Percentiles rank a stretch among this genome's conserved stretches.
phyloP scores from a whole-genome alignment of 2,329 filamentous ascomycete species.

The Geosmithia morbida region DNA sequence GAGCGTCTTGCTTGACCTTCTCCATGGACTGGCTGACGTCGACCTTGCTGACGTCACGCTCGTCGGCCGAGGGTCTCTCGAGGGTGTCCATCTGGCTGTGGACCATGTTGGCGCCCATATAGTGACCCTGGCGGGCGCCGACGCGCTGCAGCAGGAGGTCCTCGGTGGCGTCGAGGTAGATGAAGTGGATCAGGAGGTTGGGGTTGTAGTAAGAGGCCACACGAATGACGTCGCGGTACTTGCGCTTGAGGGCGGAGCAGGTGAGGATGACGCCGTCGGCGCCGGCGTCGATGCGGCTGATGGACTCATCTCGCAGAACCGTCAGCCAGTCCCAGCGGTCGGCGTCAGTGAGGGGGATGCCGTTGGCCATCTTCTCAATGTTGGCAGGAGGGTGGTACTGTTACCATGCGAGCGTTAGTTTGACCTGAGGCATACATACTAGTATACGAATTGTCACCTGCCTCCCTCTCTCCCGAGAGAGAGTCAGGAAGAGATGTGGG shows the following conservation, averaged over 20 bases:
- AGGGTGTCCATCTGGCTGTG: constrained; percentile 78
- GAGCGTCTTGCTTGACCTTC: constrained; percentile 45
- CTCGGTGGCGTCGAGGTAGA: constrained; percentile 74
- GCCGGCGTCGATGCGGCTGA: constrained; percentile 38
- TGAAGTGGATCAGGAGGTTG: constrained; percentile 72
- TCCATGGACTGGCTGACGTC: constrained; percentile 48
- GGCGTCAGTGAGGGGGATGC: constrained; percentile 74
- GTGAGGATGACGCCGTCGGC: constrained; percentile 77
- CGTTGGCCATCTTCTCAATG: constrained; percentile 80
- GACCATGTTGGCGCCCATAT: constrained; percentile 95
- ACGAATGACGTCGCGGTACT: constrained; percentile 86
- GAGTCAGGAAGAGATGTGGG: background rate
- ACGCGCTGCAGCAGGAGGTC: constrained; percentile 65
- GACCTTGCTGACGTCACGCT: constrained; percentile 57
- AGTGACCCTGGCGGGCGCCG: constrained; percentile 62
- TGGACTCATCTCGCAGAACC: constrained; percentile 54
- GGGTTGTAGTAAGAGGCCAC: constrained; percentile 64
- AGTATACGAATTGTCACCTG: too few relatives aligned
- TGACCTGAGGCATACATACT: background rate
- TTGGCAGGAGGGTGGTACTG: constrained; percentile 67
- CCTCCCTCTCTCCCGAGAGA: background rate
- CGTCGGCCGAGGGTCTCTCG: constrained; percentile 63
- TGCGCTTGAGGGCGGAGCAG: constrained; percentile 91
- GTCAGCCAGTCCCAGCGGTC: constrained; percentile 98
- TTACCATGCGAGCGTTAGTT: constrained; percentile 8